These are phyloP conservation scores for Claviceps africana DNA, from an alignment of 2,329 filamentous ascomycete genomes.

Conservation along the genomic window DNA sequence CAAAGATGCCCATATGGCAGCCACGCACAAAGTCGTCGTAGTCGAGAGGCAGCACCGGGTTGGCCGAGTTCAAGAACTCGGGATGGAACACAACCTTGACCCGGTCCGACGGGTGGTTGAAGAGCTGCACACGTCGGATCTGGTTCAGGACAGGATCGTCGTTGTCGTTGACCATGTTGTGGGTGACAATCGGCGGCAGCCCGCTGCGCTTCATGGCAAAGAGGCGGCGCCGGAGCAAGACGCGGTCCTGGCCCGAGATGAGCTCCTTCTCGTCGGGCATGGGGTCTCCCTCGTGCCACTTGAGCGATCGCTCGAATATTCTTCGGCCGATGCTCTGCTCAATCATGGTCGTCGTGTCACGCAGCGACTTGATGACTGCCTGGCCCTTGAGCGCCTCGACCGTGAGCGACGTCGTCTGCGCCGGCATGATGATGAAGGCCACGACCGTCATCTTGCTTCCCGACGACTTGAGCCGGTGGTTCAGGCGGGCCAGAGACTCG, in stretches of 20 bases:
- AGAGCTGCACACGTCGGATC: constrained; percentile 86
- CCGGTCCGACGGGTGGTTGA: constrained; percentile 87
- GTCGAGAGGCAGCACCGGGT: constrained; percentile 87
- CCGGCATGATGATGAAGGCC: constrained; percentile 97
- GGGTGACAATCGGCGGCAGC: constrained; percentile 89
- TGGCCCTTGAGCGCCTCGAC: constrained; percentile 94
- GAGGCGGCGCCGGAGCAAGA: constrained; percentile 76
- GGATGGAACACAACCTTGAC: constrained; percentile 98
- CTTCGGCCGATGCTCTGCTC: constrained; percentile 85
- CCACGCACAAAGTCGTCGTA: constrained; percentile 98
- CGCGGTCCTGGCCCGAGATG: constrained; percentile 80
- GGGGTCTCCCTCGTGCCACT: constrained; percentile 88
- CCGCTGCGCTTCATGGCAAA: constrained; percentile 93
- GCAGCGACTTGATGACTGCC: constrained; percentile 89
- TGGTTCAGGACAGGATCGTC: constrained; percentile 95
- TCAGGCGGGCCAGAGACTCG: constrained; percentile 84
- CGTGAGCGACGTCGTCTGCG: constrained; percentile 85
- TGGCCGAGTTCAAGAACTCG: constrained; percentile 90
- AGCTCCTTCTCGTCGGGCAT: constrained; percentile 95
- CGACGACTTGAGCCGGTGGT: constrained; percentile 74
- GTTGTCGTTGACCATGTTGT: constrained; percentile 92
- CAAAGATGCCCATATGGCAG: constrained; percentile 88
- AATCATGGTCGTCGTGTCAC: constrained; percentile 86
- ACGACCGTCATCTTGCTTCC: constrained; percentile 90
- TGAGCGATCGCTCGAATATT: constrained; percentile 84